phyloP scores from a whole-genome alignment of 164 flowering plant genomes.

The Stephania yunnanensis region DNA sequence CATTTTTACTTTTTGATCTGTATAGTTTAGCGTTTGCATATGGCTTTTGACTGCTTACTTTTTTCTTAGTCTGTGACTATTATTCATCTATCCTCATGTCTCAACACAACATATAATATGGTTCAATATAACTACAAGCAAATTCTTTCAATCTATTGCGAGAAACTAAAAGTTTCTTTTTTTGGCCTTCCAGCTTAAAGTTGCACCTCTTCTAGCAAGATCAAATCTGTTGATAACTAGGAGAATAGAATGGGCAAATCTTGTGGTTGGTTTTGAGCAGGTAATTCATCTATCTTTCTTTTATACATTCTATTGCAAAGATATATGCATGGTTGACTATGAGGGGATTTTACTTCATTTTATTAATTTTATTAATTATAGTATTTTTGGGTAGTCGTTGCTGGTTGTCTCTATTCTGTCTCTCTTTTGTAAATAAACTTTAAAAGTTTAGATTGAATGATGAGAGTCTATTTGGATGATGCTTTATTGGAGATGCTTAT shows the following conservation, averaged over 20 bases:
- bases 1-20: too few relatives aligned
- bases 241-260: constrained; percentile 97
- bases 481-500: not conserved
- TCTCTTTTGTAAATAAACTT: not conserved
- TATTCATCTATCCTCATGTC: not conserved
- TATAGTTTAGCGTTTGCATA: too few relatives aligned
- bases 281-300: constrained; percentile 26
- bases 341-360: not conserved
- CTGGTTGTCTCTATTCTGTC: not conserved
- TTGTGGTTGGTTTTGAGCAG: constrained; percentile 94
- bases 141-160: not conserved
- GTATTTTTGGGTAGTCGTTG: not conserved
- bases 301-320: constrained; percentile 2
- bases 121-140: not conserved
- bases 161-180: not conserved
- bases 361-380: too few relatives aligned
- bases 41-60: not conserved
- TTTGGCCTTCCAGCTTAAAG: constrained; percentile 35
- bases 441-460: not conserved
- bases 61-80: too few relatives aligned
- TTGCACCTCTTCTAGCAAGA: constrained; percentile 88
- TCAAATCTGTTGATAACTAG: constrained; percentile 86
- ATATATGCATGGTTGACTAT: not conserved
- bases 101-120: not conserved
- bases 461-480: not conserved